phyloP scores from a whole-genome alignment of 768 basidiomycete species.

The Tylopilus sp. region DNA sequence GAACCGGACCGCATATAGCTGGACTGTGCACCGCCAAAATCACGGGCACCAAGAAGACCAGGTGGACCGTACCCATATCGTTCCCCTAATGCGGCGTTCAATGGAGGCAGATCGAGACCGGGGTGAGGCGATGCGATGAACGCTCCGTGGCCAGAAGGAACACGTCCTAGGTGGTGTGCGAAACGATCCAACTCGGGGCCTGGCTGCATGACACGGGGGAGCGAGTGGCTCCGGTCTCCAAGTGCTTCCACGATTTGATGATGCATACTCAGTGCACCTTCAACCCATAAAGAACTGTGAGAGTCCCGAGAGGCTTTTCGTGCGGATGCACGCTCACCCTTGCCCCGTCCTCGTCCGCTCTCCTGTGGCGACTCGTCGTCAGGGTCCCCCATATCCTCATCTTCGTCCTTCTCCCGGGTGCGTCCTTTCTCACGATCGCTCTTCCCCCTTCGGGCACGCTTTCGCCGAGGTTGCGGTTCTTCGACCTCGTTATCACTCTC shows the following conservation, averaged over 20 bases:
- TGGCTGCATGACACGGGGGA: conserved; percentile 31
- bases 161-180: conserved; percentile 33
- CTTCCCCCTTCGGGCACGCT: conserved; percentile 46
- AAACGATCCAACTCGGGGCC: conserved; percentile 32
- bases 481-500: conserved; percentile 40
- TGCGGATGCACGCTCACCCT: conserved; percentile 38
- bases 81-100: conserved; percentile 41
- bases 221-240: conserved; percentile 32
- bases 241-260: conserved; percentile 34
- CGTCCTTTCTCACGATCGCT: conserved; percentile 38
- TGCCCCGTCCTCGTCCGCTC: conserved; percentile 31
- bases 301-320: conserved; percentile 36
- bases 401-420: conserved; percentile 38
- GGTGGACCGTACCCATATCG: conserved; percentile 37
- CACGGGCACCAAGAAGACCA: conserved; percentile 30
- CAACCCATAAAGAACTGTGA: conserved; percentile 31
- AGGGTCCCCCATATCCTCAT: conserved; percentile 49
- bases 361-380: conserved; percentile 33
- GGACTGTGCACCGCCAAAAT: conserved; percentile 40
- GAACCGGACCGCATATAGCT: conserved; percentile 65
- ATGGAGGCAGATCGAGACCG: conserved; percentile 63
- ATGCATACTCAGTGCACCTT: conserved; percentile 35
- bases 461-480: conserved; percentile 55
- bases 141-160: conserved; percentile 34
- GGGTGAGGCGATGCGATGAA: conserved; percentile 37